These are phyloP conservation scores for Stereum hirsutum DNA, from an alignment of 1,284 basidiomycete species.

Conservation along the genomic window DNA sequence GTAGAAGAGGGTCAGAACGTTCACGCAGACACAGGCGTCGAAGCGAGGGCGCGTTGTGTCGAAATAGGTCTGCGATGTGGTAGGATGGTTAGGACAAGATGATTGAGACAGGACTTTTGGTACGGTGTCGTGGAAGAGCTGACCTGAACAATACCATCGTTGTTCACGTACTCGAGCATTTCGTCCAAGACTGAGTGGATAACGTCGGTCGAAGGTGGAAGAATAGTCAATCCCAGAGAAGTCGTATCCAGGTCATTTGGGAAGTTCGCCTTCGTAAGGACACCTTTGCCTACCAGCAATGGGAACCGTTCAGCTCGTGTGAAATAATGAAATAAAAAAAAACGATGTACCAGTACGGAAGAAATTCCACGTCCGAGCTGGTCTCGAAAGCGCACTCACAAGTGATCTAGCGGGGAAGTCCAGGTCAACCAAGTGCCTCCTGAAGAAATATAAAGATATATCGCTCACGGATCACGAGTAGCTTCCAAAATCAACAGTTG, in stretches of 20 bases:
- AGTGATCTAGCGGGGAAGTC: slow-evolving; percentile 21
- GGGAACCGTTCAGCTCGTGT: background rate
- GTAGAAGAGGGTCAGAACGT: slow-evolving; percentile 41
- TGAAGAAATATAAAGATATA: background rate
- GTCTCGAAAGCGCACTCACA: slow-evolving; percentile 31
- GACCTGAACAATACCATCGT: slow-evolving; percentile 42
- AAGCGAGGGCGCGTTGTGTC: slow-evolving; percentile 41
- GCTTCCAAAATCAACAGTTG: slow-evolving; percentile 50
- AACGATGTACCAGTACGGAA: slow-evolving; percentile 30
- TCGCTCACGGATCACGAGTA: slow-evolving; percentile 32
- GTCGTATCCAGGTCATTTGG: slow-evolving; percentile 45
- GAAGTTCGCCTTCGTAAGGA: slow-evolving; percentile 33
- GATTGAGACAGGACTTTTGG: no score
- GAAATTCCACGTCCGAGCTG: slow-evolving; percentile 43
- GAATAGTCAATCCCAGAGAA: slow-evolving; percentile 35
- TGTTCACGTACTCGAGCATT: slow-evolving; percentile 37
- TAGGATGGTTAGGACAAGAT: background rate
- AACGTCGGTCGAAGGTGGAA: slow-evolving; percentile 23
- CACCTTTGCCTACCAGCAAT: slow-evolving; percentile 24
- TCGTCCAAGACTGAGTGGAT: slow-evolving; percentile 40
- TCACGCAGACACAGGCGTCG: slow-evolving; percentile 45
- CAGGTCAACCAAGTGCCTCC: background rate
- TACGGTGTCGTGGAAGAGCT: no score
- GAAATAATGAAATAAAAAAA: background rate
- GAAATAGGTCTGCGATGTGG: slow-evolving; percentile 37